Conservation (phyloP, 148 eudicot species). For the Pharnaceum exiguum region DNA sequence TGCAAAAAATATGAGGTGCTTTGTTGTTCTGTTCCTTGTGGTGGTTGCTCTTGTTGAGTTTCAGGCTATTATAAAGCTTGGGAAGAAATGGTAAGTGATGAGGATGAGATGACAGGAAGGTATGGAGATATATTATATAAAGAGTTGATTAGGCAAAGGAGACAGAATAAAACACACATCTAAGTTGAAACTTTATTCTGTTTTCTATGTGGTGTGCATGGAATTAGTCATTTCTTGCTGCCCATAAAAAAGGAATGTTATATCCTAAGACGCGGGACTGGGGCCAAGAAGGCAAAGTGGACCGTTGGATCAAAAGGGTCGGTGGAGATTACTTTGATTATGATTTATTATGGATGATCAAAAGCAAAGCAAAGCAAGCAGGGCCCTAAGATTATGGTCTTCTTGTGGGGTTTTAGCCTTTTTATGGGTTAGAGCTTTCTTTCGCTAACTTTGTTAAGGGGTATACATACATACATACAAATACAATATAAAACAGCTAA, state of each 20-base stretch:
- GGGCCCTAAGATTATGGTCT: constrained; percentile 12
- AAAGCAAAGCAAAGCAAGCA: constrained; percentile 8
- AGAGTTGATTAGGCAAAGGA: constrained; percentile 12
- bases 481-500: constrained; percentile 25
- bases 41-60: not conserved
- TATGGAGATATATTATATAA: constrained; percentile 19
- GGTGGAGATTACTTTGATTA: constrained; percentile 15
- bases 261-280: constrained; percentile 13
- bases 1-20: too few relatives aligned
- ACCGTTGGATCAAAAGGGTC: constrained; percentile 21
- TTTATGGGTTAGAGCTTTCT: constrained; percentile 16
- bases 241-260: constrained; percentile 11
- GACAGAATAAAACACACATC: constrained; percentile 43
- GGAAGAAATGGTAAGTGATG: constrained; percentile 16
- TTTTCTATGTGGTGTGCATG: constrained; percentile 26
- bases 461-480: too few relatives aligned
- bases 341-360: too few relatives aligned
- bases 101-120: constrained; percentile 23
- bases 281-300: constrained; percentile 14
- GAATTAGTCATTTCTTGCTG: constrained; percentile 26
- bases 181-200: constrained; percentile 32
- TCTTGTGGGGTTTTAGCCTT: constrained; percentile 18
- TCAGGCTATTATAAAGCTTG: constrained; percentile 11
- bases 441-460: constrained; percentile 16
- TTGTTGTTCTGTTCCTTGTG: too few relatives aligned